Percentiles rank a stretch among this genome's conserved stretches.
phyloP scores from a whole-genome alignment of 495 filamentous ascomycete genomes.

The Hypoxylon crocopeplum region DNA sequence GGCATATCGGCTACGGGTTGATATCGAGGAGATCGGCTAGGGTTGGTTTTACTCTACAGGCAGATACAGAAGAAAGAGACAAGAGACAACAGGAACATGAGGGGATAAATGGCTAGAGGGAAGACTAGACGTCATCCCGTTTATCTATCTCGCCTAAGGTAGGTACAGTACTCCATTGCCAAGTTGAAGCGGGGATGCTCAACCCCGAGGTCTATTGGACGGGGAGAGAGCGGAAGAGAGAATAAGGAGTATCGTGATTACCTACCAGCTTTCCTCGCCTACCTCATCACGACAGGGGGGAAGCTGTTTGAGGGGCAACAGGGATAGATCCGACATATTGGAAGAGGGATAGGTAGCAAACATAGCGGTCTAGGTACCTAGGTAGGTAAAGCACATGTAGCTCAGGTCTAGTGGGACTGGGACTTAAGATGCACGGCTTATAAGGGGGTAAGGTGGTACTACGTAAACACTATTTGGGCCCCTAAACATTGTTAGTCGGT shows the following conservation, averaged over 20 bases:
- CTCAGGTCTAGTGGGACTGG: background rate
- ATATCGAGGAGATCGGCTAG: background rate
- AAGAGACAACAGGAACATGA: background rate
- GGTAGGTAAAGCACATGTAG: background rate
- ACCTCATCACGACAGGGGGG: constrained; percentile 1
- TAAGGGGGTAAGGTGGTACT: background rate
- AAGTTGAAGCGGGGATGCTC: constrained; percentile 24
- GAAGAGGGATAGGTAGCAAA: background rate
- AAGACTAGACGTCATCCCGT: constrained; percentile 30
- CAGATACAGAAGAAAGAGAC: background rate
- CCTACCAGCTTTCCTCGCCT: too few relatives aligned
- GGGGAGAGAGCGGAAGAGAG: constrained; percentile 7
- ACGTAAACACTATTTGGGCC: background rate
- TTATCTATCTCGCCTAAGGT: constrained; percentile 20
- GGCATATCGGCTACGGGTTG: constrained; percentile 16
- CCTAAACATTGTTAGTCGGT: too few relatives aligned
- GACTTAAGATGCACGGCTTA: constrained; percentile 4
- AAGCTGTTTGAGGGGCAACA: constrained; percentile 1
- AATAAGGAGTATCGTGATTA: constrained; percentile 21
- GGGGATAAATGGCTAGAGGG: background rate
- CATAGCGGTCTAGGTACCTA: constrained; percentile 11
- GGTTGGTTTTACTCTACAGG: background rate
- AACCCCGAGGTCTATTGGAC: constrained; percentile 14
- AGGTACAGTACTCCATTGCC: constrained; percentile 12
- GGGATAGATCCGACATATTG: background rate